phyloP scores from a whole-genome alignment of 2,329 filamentous ascomycete genomes.

The Aschersonia sp. region DNA sequence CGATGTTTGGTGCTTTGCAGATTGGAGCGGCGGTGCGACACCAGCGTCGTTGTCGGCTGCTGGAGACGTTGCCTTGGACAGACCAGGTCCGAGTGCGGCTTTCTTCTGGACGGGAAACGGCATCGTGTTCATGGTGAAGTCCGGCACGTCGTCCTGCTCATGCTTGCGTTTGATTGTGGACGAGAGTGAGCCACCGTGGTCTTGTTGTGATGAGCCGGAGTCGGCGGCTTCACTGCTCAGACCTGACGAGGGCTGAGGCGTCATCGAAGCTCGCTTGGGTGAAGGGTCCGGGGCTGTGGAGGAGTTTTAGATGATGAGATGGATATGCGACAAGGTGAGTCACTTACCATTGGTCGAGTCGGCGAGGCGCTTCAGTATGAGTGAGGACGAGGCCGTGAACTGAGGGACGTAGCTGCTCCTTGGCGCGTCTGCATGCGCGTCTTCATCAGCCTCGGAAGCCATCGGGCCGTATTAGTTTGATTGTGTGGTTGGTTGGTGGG shows the following conservation, averaged over 20 bases:
- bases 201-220: not conserved
- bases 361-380: constrained; percentile 4
- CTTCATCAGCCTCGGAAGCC: too few species aligned
- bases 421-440: not conserved
- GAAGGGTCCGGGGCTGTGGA: too few species aligned
- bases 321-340: too few species aligned
- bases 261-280: too few species aligned
- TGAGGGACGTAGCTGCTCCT: constrained; percentile 1
- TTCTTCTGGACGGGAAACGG: constrained; percentile 9
- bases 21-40: constrained; percentile 11
- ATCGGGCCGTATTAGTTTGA: too few species aligned
- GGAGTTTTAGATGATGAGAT: too few species aligned
- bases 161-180: constrained; percentile 15
- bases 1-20: constrained; percentile 16
- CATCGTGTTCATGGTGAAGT: constrained; percentile 19
- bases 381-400: constrained; percentile 1
- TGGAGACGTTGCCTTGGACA: not conserved
- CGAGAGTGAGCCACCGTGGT: not conserved
- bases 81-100: not conserved
- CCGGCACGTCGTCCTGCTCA: constrained; percentile 6
- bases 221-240: not conserved
- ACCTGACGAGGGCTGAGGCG: too few species aligned
- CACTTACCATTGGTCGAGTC: not conserved
- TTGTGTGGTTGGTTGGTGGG: too few species aligned
- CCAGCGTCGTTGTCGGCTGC: not conserved